A percentile compares a stretch with the other conserved stretches of the same genome.
Evolutionary conservation across 148 eudicot species (phyloP).

Genomic region (Silene conica): DNA sequence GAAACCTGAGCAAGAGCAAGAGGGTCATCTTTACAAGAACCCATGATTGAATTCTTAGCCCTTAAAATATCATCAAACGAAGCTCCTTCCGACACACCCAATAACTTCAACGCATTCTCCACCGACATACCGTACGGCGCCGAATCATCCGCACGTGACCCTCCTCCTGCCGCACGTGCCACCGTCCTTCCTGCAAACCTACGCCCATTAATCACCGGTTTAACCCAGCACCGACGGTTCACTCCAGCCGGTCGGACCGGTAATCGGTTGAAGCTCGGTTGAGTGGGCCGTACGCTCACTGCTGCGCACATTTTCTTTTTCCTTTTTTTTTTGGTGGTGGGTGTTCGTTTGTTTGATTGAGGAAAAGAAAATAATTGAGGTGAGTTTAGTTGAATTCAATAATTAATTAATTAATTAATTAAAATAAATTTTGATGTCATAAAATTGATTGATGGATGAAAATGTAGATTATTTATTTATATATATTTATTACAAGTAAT

Average conservation of each 20-base stretch:
- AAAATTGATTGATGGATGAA: constrained; percentile 11
- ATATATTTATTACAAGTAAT: neutral
- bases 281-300: constrained; percentile 49
- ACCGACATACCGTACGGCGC: constrained; percentile 77
- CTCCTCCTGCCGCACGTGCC: constrained; percentile 51
- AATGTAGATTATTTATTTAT: constrained; percentile 5
- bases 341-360: neutral
- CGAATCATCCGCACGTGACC: constrained; percentile 76
- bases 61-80: constrained; percentile 81
- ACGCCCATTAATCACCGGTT: constrained; percentile 26
- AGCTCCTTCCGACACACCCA: constrained; percentile 79
- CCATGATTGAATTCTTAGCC: constrained; percentile 66
- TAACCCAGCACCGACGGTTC: constrained; percentile 18
- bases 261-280: constrained; percentile 29
- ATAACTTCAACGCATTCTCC: constrained; percentile 75
- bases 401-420: neutral
- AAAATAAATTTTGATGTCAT: too few species aligned
- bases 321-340: neutral
- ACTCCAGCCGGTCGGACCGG: constrained; percentile 23
- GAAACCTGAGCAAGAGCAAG: constrained; percentile 62
- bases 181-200: constrained; percentile 18
- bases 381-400: neutral
- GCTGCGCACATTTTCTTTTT: constrained; percentile 48
- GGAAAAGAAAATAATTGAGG: neutral
- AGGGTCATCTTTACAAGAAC: constrained; percentile 65